phyloP scores from a whole-genome alignment of 1,284 basidiomycete species.

The Microbotryomycetes sp. region DNA sequence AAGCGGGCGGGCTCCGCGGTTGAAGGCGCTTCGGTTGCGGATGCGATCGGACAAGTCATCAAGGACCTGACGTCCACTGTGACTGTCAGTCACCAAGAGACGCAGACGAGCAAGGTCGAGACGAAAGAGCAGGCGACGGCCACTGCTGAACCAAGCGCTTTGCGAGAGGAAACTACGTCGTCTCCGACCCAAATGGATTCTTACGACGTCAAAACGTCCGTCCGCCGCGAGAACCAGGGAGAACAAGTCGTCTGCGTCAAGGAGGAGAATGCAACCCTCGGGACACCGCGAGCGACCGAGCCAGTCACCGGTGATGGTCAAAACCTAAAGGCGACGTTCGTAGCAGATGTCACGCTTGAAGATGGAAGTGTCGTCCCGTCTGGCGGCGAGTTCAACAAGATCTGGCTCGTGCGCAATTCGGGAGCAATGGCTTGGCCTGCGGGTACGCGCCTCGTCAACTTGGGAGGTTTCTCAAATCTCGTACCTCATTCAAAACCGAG shows the following conservation, averaged over 20 bases:
- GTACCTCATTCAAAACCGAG: neutral
- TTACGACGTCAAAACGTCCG: no score
- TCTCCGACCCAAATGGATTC: no score
- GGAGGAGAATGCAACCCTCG: neutral
- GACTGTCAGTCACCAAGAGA: neutral
- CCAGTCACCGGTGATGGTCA: no score
- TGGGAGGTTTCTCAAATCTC: slow-evolving; percentile 28
- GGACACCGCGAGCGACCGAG: neutral
- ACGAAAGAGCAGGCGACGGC: neutral
- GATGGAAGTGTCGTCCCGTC: slow-evolving; percentile 32
- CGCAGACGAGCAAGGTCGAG: neutral
- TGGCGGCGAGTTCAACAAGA: slow-evolving; percentile 30
- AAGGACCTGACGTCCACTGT: neutral
- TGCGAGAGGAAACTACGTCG: neutral
- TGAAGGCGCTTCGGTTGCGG: neutral
- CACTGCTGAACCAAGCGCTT: neutral
- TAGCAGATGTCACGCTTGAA: slow-evolving; percentile 27
- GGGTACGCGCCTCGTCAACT: slow-evolving; percentile 27
- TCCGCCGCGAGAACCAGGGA: no score
- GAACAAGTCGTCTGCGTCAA: no score
- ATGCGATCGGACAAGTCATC: neutral
- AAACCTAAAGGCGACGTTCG: neutral
- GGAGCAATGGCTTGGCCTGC: slow-evolving; percentile 27
- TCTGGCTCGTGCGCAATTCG: slow-evolving; percentile 31
- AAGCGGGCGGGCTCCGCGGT: neutral